Percentiles rank a stretch among this genome's conserved stretches.
Evolutionary conservation across 139 green algal genomes (phyloP).

Genomic region (Tetraselmis chui): DNA sequence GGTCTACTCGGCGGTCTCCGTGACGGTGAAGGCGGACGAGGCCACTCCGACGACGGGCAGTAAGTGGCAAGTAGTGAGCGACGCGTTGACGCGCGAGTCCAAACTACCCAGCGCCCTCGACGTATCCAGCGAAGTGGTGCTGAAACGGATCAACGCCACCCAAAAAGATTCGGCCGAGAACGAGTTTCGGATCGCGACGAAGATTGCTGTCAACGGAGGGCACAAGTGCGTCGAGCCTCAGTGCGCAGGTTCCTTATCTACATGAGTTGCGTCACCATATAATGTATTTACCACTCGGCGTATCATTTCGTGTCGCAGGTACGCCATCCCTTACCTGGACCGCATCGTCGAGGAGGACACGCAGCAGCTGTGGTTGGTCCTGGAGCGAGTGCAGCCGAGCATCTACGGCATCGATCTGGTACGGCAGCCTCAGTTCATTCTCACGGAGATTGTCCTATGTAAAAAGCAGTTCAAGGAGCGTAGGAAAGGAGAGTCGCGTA

Average conservation of each 20-base stretch:
- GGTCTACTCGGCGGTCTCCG: not conserved
- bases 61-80: not conserved
- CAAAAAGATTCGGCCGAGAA: not conserved
- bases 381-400: not conserved
- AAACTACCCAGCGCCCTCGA: not conserved
- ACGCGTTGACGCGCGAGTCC: not conserved
- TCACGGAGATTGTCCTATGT: too few species aligned
- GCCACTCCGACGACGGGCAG: not conserved
- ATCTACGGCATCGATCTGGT: not conserved
- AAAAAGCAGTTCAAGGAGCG: too few species aligned
- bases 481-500: too few species aligned
- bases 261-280: too few species aligned
- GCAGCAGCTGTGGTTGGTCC: not conserved
- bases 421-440: too few species aligned
- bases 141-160: not conserved
- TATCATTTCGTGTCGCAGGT: too few species aligned
- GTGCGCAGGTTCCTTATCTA: too few species aligned
- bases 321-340: not conserved
- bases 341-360: not conserved
- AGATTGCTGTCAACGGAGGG: not conserved
- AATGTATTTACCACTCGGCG: too few species aligned
- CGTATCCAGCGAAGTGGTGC: not conserved
- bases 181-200: not conserved
- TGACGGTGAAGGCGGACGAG: not conserved
- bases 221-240: too few species aligned